These are phyloP conservation scores for Melampsora abietis-canadensis DNA, from an alignment of 1,284 basidiomycete genomes.

Conservation along the genomic window DNA sequence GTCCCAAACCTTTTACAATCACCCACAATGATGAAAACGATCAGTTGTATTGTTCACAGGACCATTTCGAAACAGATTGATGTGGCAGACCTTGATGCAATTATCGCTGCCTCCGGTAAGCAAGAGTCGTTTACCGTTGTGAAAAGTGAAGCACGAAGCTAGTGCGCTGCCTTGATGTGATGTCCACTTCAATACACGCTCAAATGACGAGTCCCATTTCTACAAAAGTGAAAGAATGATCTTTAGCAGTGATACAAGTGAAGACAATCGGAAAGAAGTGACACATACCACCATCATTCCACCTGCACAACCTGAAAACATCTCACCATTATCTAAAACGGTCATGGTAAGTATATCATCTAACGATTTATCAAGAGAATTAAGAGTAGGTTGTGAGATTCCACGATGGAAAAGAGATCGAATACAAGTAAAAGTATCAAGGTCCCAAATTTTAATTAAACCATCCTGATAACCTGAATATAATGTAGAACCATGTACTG, in stretches of 20 bases:
- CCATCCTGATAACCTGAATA: slow-evolving; percentile 43
- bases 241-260: neutral
- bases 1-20: slow-evolving; percentile 41
- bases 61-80: neutral
- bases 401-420: slow-evolving; percentile 42
- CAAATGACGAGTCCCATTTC: slow-evolving; percentile 42
- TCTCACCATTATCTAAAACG: slow-evolving; percentile 41
- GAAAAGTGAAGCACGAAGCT: slow-evolving; percentile 30
- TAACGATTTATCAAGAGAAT: neutral
- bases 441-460: slow-evolving; percentile 42
- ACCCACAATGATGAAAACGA: slow-evolving; percentile 54
- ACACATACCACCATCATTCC: slow-evolving; percentile 33
- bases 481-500: slow-evolving; percentile 30
- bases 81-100: slow-evolving; percentile 50
- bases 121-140: slow-evolving; percentile 32
- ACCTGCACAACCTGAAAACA: slow-evolving; percentile 43
- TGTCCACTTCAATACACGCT: slow-evolving; percentile 31
- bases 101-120: slow-evolving; percentile 52
- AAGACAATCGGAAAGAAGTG: neutral
- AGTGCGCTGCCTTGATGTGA: slow-evolving; percentile 39
- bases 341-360: slow-evolving; percentile 41
- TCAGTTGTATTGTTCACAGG: neutral
- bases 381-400: neutral
- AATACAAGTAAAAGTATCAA: slow-evolving; percentile 43
- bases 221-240: neutral